phyloP scores from a whole-genome alignment of 257 asterid species.

The Linaria vulgaris region DNA sequence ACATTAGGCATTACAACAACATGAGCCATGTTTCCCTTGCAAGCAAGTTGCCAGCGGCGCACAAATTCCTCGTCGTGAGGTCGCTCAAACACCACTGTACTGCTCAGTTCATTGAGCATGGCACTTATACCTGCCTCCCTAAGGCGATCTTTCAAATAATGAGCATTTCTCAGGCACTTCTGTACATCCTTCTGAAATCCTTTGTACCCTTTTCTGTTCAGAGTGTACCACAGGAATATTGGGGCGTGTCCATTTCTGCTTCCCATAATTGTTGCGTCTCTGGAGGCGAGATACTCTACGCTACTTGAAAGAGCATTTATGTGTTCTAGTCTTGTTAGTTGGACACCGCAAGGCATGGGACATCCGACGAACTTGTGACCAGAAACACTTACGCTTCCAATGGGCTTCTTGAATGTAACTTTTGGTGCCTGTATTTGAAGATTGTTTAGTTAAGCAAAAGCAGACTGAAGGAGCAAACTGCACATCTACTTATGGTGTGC shows the following conservation, averaged over 20 bases:
- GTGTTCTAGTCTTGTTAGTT: constrained; percentile 71
- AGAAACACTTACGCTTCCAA: constrained; percentile 94
- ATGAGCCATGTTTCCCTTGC: constrained; percentile 91
- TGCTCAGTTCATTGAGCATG: constrained; percentile 93
- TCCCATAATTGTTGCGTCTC: constrained; percentile 99
- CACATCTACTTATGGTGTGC: too few relatives aligned
- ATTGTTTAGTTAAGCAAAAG: not conserved
- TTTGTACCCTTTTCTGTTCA: constrained; percentile 86
- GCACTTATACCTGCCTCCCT: constrained; percentile 72
- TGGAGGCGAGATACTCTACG: constrained; percentile 92
- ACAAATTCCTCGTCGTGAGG: constrained; percentile 85
- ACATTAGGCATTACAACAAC: constrained; percentile 90
- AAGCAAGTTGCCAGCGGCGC: constrained; percentile 94
- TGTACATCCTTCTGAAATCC: constrained; percentile 98
- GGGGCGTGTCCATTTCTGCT: constrained; percentile 98
- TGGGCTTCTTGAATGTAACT: constrained; percentile 87
- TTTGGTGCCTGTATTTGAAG: constrained; percentile 75
- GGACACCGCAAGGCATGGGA: constrained; percentile 99
- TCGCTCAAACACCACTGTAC: constrained; percentile 93
- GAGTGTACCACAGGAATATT: constrained; percentile 91
- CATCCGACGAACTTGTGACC: constrained; percentile 98
- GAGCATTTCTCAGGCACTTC: constrained; percentile 90
- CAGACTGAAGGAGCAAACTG: not conserved
- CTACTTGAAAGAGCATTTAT: constrained; percentile 75
- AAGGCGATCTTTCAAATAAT: constrained; percentile 79